Base-by-base conservation (phyloP, 306 rosid species). In the Crotalaria pallida region DNA sequence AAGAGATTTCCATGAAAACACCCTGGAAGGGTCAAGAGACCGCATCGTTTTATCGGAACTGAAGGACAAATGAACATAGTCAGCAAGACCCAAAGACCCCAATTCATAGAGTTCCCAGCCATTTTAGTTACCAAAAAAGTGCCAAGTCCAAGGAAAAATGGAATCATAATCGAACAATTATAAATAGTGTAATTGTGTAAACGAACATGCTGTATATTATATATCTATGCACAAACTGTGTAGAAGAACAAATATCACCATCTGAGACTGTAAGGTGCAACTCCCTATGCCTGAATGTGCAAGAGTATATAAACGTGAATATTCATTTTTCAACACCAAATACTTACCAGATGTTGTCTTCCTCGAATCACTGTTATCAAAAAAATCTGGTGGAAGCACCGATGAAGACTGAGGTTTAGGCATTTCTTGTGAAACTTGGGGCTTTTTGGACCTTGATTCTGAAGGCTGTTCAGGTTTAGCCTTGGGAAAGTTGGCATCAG, bases 351-450 rank as follows among this genome's bases (percentile, higher is more conserved):
- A 71, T 78, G 51, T 87, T 66, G 33, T 68, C 73, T 74, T 81
- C 71, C 81, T 74, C 18, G 78, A 61, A 51, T 78, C 87, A 71
- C 71, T 80, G 69, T 80, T 70, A 58, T 91, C 92, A 24, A 88
- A 91, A 82, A 94, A 94, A 68, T 87, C 78, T 1, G 96, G 84
- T 66, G 95, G 96, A 73, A 91, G 97, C 80, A 67, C 83, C 4
- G 89, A 77, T 15, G 96, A 83, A 4, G 79, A 40, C 67, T 73
- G 88, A 68, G 82, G 59, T 81, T 73, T 85, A 50, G 66, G 69
- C 10, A 56, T 51, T 73, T 82, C 84, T 63, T 68, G 59, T 27
- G 88, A 77, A 33, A 11, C 17, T 64, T 72, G 67, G 17, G 88
- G 78, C 26, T 43, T 10, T 65, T 76, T 59, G 52, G 26, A 48